These are phyloP conservation scores for Cocos nucifera DNA, from an alignment of 176 grass and related monocot genomes.

Conservation along the genomic window DNA sequence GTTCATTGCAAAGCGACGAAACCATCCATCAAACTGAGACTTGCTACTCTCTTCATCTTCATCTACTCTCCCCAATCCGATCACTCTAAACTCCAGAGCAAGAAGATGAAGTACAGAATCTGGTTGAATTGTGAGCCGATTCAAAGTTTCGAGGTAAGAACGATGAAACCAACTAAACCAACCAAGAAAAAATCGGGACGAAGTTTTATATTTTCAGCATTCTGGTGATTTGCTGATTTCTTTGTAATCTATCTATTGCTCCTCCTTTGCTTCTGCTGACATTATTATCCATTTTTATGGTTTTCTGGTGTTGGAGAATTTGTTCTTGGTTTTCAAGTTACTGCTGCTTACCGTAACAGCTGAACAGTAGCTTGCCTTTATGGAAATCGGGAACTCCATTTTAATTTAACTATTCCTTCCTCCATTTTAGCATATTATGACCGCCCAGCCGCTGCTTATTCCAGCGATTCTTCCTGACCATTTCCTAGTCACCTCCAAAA, in stretches of 20 bases:
- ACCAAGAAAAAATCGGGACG: too few species aligned
- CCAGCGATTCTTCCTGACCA: neutral
- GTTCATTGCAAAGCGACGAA: conserved; percentile 18
- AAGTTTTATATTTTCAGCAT: too few species aligned
- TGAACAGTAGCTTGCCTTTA: neutral
- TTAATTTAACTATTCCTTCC: neutral
- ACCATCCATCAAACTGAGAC: neutral
- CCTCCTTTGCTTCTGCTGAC: neutral
- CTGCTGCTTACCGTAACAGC: conserved; percentile 12
- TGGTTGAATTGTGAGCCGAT: too few species aligned
- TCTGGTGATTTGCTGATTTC: too few species aligned
- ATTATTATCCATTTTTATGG: neutral
- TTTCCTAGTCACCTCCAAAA: neutral
- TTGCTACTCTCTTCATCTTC: neutral
- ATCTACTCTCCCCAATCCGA: neutral
- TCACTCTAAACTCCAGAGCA: too few species aligned
- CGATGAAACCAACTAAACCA: too few species aligned
- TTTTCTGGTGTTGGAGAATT: neutral
- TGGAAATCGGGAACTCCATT: conserved; percentile 3
- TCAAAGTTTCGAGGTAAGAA: too few species aligned
- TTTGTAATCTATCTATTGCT: too few species aligned
- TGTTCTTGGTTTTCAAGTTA: neutral
- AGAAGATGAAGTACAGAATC: too few species aligned
- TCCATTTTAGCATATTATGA: neutral
- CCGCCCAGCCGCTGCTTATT: neutral